Base-by-base conservation (phyloP, 257 asterid genomes). In the Asclepias syriaca region DNA sequence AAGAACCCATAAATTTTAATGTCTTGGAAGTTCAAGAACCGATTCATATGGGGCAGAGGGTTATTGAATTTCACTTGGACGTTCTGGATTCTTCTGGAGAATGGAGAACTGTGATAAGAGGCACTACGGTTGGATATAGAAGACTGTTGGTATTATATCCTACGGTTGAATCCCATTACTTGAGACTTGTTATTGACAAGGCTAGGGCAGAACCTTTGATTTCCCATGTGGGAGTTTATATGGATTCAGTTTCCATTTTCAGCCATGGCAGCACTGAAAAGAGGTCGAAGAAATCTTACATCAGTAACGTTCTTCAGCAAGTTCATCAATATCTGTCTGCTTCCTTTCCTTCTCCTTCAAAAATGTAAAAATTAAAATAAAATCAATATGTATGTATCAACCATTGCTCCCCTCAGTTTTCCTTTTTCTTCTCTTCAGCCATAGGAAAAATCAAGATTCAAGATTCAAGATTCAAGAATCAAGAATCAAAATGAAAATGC, bases 41-140 rank as follows among this genome's bases (percentile, higher is more conserved):
- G 5, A 87, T 95, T 53, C 99, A 90, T 16, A 85, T 95, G 98
- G 99, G 99, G n/a, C 99, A 95, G 80, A 65, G 98, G 78, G 73
- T 95, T 64, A 69, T 81, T 3, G 40, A 77, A 43, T 95, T 95
- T 50, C 99, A 83, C 77, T 85, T 95, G 5, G 94, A 88, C 58
- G 70, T 74, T 73, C 70, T 82, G 81, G 76, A 84, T 29, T 81
- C 49, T 46, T 64, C 61, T 1, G 90, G 93, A 10, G 72, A 75
- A 54, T 95, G 99, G 98, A 66, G 83, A 79, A 65, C 74, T 61
- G 86, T 77, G 46, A 75, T 85, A 24, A 74, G 34, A 0, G 98
- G 98, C 55, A 87, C 98, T 32, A 95, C 99, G 0, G 92, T 88
- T n/a, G 99, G 99, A 69, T 95, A 95, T 72, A 82, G 84, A 71